Evolutionary conservation across 148 eudicot species (phyloP).

Genomic region (Fagopyrum homotropicum): DNA sequence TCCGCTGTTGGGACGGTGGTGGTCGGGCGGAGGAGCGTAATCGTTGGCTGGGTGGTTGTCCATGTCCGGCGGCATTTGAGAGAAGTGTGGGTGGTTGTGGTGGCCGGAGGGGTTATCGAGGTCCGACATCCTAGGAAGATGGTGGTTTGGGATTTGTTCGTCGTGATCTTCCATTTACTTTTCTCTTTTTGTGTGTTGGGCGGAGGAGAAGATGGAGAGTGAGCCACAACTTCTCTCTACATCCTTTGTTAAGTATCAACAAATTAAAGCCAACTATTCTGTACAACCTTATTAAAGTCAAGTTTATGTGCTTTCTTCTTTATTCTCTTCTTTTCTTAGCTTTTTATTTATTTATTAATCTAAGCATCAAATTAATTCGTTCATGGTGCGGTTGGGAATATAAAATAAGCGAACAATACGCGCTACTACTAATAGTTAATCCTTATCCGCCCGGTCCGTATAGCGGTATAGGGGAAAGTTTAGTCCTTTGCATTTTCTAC

Average conservation of each 20-base stretch:
- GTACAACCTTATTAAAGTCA: background rate
- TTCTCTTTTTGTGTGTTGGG: background rate
- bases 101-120: constrained; percentile 6
- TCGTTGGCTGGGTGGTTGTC: background rate
- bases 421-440: no score
- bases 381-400: background rate
- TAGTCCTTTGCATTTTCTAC: no score
- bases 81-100: background rate
- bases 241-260: background rate
- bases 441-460: no score
- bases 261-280: background rate
- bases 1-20: background rate
- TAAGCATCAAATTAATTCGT: background rate
- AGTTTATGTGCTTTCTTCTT: constrained; percentile 6
- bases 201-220: background rate
- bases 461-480: no score
- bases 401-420: background rate
- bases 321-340: background rate
- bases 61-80: background rate
- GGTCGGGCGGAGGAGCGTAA: background rate
- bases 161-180: background rate
- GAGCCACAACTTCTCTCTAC: background rate
- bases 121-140: background rate
- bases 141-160: constrained; percentile 10
- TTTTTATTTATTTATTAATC: background rate